Evolutionary conservation across 2,329 filamentous ascomycete species (phyloP), one percentile per base, ranked within the genome.

Genomic region (Colletotrichum caudatum): DNA sequence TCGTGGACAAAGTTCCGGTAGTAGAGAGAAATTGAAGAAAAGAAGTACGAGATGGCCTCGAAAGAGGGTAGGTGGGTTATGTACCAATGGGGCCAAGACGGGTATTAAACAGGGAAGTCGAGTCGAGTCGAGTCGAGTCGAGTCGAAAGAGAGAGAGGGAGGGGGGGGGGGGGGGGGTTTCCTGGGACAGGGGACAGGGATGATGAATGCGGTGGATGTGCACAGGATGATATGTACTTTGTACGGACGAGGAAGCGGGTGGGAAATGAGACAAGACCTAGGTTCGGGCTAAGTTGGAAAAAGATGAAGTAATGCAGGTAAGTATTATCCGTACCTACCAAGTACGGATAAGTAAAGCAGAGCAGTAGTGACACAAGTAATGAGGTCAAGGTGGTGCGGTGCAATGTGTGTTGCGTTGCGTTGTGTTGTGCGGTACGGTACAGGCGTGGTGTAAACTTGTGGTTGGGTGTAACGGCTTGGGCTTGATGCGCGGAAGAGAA

Each of bases 41-140:
- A 6, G 7, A 18, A 41, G 58, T 50, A 35, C 37, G 26, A 23
- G 51, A 54, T 41, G 26, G n/a, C 18, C 46, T 12, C 20, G 48
- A 46, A 46, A 29, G 33, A 33, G 39, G 7, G 18, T 46, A 48
- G 53, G 37, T 46, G 18, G n/a, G 29, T 48, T 18, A 20, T 59
- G 39, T 33, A 12, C 29, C 2, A 44, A 6, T 64, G 69, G 64
- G 53, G 51, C 69, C 53, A 60, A 64, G 59, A 39, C 53, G 65
- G 65, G 59, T 71, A 69, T 71, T 64, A 60, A 71, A 69, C 64
- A 69, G 54, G 65, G 59, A 69, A 69, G 48, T 50, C n/a, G n/a
- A n/a, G n/a, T n/a, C n/a, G 29, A 29, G 29, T 29, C 29, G 29
- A 29, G 29, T 29, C 26, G 48, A 35, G 29, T 63, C n/a, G 60